Percentiles rank a stretch among this genome's conserved stretches.
phyloP scores from a whole-genome alignment of 192 early-diverging fungal genomes.

The Coemansia sp. region DNA sequence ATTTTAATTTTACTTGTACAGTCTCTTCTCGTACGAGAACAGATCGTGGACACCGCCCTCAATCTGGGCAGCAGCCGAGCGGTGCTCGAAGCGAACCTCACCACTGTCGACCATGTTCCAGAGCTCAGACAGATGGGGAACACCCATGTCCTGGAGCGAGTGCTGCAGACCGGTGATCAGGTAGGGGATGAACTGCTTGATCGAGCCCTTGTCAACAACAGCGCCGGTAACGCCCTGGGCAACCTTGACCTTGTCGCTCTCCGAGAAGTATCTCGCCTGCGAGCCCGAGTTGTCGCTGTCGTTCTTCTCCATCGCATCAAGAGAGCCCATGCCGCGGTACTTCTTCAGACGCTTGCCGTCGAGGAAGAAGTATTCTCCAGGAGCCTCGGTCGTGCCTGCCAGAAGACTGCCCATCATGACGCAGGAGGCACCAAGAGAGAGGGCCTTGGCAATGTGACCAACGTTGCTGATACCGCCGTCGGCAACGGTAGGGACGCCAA shows the following conservation, averaged over 20 bases:
- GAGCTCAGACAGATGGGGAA: slow-evolving; percentile 62
- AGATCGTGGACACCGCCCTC: slow-evolving; percentile 97
- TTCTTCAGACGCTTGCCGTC: slow-evolving; percentile 96
- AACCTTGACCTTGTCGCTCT: slow-evolving; percentile 97
- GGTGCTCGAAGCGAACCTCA: slow-evolving; percentile 87
- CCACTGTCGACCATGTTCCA: slow-evolving; percentile 66
- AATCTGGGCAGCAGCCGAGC: slow-evolving; percentile 90
- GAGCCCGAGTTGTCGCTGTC: slow-evolving; percentile 66
- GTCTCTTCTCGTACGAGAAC: slow-evolving; percentile 77
- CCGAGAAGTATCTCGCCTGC: slow-evolving; percentile 92
- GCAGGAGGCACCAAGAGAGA: slow-evolving; percentile 90
- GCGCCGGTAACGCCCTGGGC: slow-evolving; percentile 97
- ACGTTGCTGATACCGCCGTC: slow-evolving; percentile 97
- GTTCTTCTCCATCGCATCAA: slow-evolving; percentile 89
- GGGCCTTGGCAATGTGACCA: slow-evolving; percentile 96
- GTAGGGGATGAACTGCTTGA: slow-evolving; percentile 92
- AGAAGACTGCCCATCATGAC: slow-evolving; percentile 99
- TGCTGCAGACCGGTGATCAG: slow-evolving; percentile 94
- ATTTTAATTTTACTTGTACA: slow-evolving; percentile 50
- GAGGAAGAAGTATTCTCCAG: slow-evolving; percentile 98
- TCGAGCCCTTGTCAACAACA: slow-evolving; percentile 96
- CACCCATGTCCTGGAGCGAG: slow-evolving; percentile 96
- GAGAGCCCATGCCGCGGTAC: slow-evolving; percentile 98
- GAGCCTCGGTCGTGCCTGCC: slow-evolving; percentile 93
- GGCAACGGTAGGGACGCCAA: slow-evolving; percentile 94